Evolutionary conservation across 306 rosid species (phyloP), one percentile per base, ranked within the genome.

Genomic region (Ochetophila trinervis): DNA sequence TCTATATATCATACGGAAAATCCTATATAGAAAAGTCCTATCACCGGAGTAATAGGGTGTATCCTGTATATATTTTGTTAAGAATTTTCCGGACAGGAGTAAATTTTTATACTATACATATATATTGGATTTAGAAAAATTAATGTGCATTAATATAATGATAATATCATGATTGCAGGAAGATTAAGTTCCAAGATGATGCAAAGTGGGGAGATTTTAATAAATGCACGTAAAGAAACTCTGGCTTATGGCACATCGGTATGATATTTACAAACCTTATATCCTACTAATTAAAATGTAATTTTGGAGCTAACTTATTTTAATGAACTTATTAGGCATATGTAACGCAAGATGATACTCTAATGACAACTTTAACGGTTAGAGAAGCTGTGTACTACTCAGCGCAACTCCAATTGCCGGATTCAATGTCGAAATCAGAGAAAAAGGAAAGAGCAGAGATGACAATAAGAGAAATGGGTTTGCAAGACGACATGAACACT

Each of bases 401-500:
- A n/a, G 90, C 89, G 18, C 80, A 75, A 45, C 78, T 86, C 21
- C 96, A 86, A 63, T 40, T 89, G 42, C 88, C 88, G 0, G 75
- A 86, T 27, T 65, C 84, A 8, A 89, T 86, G 91, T 23, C 91
- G 5, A 75, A 49, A 40, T 36, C 71, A 5, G 81, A 82, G 72
- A 89, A 89, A 60, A 71, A 77, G n/a, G 84, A 86, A 70, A 84
- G 88, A 79, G 96, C 88, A 44, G 77, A 82, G 0, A 37, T 18
- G 24, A 83, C 87, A 14, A 77, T 89, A 19, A 79, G 60, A 71
- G 91, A 86, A 79, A 89, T 86, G 94, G 94, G 96, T 4, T 65
- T 86, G 37, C 84, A 80, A 47, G 84, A 83, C 4, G 84, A 82
- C 7, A 63, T 80, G 18, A 24, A 84, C 86, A 86, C 94, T 0